A percentile compares a stretch with the other conserved stretches of the same genome.
Conservation (phyloP, 108 stramenopile species). For the Schizochytrium sp. region DNA sequence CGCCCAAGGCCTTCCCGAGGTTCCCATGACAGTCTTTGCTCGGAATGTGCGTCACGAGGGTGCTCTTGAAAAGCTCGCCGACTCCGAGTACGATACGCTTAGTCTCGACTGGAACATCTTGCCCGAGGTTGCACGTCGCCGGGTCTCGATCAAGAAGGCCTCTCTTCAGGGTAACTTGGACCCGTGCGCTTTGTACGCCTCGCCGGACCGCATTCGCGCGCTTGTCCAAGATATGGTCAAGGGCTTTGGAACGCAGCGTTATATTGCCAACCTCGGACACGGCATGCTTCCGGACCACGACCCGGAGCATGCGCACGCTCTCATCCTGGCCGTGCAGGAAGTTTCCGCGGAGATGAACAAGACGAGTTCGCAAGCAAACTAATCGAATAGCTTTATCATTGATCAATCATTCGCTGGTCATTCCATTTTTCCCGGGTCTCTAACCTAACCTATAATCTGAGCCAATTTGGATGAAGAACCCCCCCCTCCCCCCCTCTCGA, state of each 20-base stretch:
- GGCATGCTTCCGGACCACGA: constrained; percentile 20
- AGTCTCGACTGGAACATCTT: constrained; percentile 78
- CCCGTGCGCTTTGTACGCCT: constrained; percentile 12
- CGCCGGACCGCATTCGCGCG: not conserved
- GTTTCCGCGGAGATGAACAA: not conserved
- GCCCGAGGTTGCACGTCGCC: not conserved
- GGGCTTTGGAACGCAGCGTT: not conserved
- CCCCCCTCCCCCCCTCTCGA: no score
- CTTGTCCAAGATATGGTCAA: not conserved
- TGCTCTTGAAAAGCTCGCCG: constrained; percentile 70
- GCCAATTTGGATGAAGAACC: no score
- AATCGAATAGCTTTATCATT: no score
- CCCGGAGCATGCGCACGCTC: constrained; percentile 7
- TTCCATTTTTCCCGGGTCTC: no score
- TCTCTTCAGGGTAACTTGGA: constrained; percentile 25
- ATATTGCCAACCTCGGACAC: constrained; percentile 20
- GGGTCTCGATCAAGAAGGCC: not conserved
- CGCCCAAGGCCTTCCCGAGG: constrained; percentile 55
- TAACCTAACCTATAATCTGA: no score
- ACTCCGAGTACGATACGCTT: constrained; percentile 65
- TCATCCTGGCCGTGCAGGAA: constrained; percentile 24
- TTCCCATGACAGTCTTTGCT: constrained; percentile 94
- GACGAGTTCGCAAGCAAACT: not conserved
- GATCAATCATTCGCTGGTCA: no score
- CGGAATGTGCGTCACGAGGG: constrained; percentile 72